phyloP scores from a whole-genome alignment of 2,329 filamentous ascomycete genomes.

The Teratosphaeria nubilosa region DNA sequence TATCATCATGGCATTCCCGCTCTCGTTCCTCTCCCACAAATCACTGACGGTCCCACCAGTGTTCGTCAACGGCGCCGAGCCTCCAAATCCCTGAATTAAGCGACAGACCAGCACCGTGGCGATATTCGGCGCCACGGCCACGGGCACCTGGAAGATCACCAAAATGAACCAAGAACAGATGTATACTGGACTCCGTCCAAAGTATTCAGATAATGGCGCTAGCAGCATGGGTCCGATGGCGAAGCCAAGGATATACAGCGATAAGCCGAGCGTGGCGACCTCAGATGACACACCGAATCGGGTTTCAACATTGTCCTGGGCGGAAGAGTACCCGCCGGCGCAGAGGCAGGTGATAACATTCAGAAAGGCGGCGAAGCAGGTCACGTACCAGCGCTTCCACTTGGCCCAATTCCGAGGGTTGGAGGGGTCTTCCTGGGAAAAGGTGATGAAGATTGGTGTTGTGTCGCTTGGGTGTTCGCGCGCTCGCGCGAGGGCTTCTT shows the following conservation, averaged over 20 bases:
- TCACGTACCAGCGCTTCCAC: conserved; percentile 58
- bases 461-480: not conserved
- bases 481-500: not conserved
- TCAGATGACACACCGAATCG: conserved; percentile 32
- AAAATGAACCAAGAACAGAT: conserved; percentile 50
- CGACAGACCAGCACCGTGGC: conserved; percentile 45
- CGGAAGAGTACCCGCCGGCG: conserved; percentile 35
- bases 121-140: conserved; percentile 54
- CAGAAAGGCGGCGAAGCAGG: conserved; percentile 53
- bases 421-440: conserved; percentile 53
- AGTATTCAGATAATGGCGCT: conserved; percentile 53
- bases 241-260: conserved; percentile 38
- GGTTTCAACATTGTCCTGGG: conserved; percentile 29
- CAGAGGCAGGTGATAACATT: conserved; percentile 60
- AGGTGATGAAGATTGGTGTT: not conserved
- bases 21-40: not conserved
- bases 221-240: conserved; percentile 54
- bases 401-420: conserved; percentile 61
- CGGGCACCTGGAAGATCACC: conserved; percentile 55
- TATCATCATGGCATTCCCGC: not conserved
- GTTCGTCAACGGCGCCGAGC: conserved; percentile 57
- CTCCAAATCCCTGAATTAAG: conserved; percentile 29
- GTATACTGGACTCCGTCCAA: conserved; percentile 23
- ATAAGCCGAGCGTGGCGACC: conserved; percentile 25
- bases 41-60: conserved; percentile 43